phyloP scores from a whole-genome alignment of 208 protist genomes.

The Leptomonas seymouri region DNA sequence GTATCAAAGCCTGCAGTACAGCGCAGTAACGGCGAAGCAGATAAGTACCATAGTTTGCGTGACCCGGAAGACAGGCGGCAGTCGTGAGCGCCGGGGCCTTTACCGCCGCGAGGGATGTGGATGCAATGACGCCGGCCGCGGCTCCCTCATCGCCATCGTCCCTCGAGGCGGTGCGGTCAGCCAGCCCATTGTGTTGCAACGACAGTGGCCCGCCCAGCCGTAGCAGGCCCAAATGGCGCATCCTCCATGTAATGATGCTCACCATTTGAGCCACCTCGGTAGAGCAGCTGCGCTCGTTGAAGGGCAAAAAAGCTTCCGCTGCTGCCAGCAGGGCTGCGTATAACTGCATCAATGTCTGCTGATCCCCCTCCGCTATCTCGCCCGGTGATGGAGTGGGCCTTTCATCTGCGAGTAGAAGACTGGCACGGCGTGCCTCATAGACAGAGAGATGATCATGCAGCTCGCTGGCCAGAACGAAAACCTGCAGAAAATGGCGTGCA shows the following conservation, averaged over 20 bases:
- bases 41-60: no score
- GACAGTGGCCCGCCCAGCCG: background rate
- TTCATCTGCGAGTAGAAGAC: background rate
- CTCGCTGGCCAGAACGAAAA: constrained; percentile 6
- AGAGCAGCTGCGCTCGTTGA: constrained; percentile 1
- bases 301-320: constrained; percentile 2
- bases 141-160: background rate
- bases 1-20: constrained; percentile 10
- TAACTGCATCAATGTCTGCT: background rate
- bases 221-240: constrained; percentile 4
- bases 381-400: background rate
- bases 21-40: background rate
- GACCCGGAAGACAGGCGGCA: no score
- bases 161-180: background rate
- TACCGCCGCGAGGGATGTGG: no score
- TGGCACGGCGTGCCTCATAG: background rate
- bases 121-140: background rate
- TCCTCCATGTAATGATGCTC: constrained; percentile 24
- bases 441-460: background rate
- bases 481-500: background rate
- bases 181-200: background rate
- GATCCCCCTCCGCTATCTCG: background rate
- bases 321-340: constrained; percentile 18
- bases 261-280: constrained; percentile 22
- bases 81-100: no score